These are phyloP conservation scores for Aspergillus unguis DNA, from an alignment of 2,329 filamentous ascomycete species.

Conservation along the genomic window DNA sequence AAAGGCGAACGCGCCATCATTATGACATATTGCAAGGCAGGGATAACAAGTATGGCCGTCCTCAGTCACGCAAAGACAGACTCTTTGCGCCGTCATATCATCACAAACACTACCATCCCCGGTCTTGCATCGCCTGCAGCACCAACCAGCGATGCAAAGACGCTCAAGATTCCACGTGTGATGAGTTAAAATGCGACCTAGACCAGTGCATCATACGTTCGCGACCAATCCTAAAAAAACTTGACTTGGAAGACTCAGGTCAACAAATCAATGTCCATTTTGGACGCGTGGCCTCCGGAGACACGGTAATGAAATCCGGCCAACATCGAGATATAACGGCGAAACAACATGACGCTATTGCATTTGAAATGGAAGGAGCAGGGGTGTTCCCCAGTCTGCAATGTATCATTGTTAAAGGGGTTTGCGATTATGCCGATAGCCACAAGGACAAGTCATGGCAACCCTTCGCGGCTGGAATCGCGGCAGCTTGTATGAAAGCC, in stretches of 20 bases:
- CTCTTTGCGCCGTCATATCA: constrained; percentile 5
- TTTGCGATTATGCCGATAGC: constrained; percentile 21
- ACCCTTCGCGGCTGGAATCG: constrained; percentile 16
- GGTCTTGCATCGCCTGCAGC: neutral
- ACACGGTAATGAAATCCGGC: constrained; percentile 10
- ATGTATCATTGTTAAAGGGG: constrained; percentile 18
- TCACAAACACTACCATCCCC: neutral
- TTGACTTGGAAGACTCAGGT: too few species aligned
- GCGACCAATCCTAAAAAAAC: too few species aligned
- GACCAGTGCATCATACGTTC: neutral
- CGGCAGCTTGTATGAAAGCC: constrained; percentile 2
- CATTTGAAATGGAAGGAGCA: constrained; percentile 19
- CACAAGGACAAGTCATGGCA: constrained; percentile 21
- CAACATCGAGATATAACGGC: constrained; percentile 7
- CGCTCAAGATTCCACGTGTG: neutral
- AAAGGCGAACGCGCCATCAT: neutral
- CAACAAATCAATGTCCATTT: too few species aligned
- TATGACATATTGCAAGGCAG: neutral
- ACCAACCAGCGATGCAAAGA: neutral
- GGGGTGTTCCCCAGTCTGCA: constrained; percentile 15
- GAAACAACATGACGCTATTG: constrained; percentile 6
- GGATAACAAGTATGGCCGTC: neutral
- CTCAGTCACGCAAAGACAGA: neutral
- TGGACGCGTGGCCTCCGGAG: constrained; percentile 10
- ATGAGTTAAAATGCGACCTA: neutral